Evolutionary conservation across 768 basidiomycete species (phyloP).

Genomic region (Termitomyces sp.): DNA sequence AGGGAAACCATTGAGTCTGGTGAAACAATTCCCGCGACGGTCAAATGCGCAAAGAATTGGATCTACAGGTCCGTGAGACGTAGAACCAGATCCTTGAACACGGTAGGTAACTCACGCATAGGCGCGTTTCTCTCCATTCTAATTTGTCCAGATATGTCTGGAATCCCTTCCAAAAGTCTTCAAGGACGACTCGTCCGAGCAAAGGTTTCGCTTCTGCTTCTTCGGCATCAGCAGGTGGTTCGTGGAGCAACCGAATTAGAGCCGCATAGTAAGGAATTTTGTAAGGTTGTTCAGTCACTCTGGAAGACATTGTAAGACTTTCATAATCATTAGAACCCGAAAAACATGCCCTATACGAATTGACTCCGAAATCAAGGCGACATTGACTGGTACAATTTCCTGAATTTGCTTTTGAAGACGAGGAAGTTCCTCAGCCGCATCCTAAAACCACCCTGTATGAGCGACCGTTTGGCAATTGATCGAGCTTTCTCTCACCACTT

Average conservation of each 20-base stretch:
- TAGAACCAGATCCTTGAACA: not conserved
- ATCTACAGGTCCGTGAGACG: constrained; percentile 44
- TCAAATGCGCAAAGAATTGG: constrained; percentile 88
- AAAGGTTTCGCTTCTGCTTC: constrained; percentile 34
- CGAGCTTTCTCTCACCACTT: constrained; percentile 55
- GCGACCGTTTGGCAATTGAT: not conserved
- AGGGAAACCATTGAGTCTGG: constrained; percentile 74
- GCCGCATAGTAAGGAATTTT: constrained; percentile 90
- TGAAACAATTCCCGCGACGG: constrained; percentile 69
- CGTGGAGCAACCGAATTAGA: constrained; percentile 64
- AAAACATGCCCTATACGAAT: constrained; percentile 61
- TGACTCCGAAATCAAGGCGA: constrained; percentile 66
- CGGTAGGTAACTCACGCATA: constrained; percentile 56
- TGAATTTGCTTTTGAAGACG: constrained; percentile 61
- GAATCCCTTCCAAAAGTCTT: constrained; percentile 91
- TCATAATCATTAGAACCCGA: not conserved
- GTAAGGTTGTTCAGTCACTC: constrained; percentile 88
- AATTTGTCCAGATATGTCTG: constrained; percentile 83
- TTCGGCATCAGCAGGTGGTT: constrained; percentile 31
- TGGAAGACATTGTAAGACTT: constrained; percentile 21
- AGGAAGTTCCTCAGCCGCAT: constrained; percentile 63
- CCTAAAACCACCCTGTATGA: constrained; percentile 33
- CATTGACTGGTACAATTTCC: constrained; percentile 48
- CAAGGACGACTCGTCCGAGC: constrained; percentile 66
- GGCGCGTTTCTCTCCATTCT: constrained; percentile 85